A percentile compares a stretch with the other conserved stretches of the same genome.
phyloP scores from a whole-genome alignment of 768 basidiomycete species.

The Chalciporus pseudorubinellus region DNA sequence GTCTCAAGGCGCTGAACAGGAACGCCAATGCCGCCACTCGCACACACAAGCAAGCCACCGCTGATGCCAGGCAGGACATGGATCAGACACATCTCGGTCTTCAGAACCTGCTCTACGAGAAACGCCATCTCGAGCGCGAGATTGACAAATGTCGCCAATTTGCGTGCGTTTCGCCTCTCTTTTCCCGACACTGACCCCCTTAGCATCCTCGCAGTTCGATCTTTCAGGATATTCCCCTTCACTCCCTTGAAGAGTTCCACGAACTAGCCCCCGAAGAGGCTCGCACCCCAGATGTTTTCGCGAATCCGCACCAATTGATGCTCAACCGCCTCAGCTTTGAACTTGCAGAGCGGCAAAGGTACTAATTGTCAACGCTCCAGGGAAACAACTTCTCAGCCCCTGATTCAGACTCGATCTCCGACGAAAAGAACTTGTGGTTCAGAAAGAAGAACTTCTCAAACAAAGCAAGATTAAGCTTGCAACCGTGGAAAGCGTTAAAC shows the following conservation, averaged over 20 bases:
- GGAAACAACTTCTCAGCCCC: slow-evolving; percentile 4
- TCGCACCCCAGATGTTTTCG: slow-evolving; percentile 55
- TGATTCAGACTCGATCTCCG: slow-evolving; percentile 62
- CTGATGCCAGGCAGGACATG: slow-evolving; percentile 81
- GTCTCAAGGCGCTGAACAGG: slow-evolving; percentile 77
- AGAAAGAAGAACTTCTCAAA: slow-evolving; percentile 79
- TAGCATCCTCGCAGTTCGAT: slow-evolving; percentile 55
- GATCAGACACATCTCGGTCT: slow-evolving; percentile 84
- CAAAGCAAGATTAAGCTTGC: slow-evolving; percentile 71
- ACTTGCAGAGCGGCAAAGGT: slow-evolving; percentile 86
- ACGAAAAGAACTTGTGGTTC: slow-evolving; percentile 62
- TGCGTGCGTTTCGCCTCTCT: slow-evolving; percentile 52
- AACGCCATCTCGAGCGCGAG: slow-evolving; percentile 85
- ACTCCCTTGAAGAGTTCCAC: slow-evolving; percentile 66
- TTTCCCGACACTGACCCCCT: neutral
- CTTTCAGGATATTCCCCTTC: slow-evolving; percentile 83
- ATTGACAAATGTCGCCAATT: slow-evolving; percentile 93
- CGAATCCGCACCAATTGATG: slow-evolving; percentile 81
- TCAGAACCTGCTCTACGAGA: slow-evolving; percentile 87
- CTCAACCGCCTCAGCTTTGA: slow-evolving; percentile 85
- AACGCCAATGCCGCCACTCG: slow-evolving; percentile 70
- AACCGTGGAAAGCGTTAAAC: slow-evolving; percentile 75
- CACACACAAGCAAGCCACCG: slow-evolving; percentile 65
- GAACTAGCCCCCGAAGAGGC: slow-evolving; percentile 67
- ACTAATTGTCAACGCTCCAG: slow-evolving; percentile 15